Evolutionary conservation across 2,329 filamentous ascomycete genomes (phyloP), one percentile per base, ranked within the genome.

Genomic region (Fusarium domesticum): DNA sequence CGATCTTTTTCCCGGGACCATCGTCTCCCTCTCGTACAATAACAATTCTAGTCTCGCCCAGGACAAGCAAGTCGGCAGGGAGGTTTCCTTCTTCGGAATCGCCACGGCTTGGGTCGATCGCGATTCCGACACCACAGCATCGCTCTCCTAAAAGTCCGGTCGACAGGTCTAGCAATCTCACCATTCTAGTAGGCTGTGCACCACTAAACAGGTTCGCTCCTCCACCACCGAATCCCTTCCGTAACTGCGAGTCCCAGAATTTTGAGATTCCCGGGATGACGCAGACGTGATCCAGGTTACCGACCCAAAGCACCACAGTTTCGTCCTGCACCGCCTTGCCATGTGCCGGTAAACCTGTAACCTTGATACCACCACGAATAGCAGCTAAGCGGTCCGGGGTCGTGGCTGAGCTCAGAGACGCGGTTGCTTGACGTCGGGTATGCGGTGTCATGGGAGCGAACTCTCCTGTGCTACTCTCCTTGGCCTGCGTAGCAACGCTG

Each of bases 401-500:
- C 6, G 68, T 62, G 0, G 63, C 64, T 14, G 72, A 64, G 20
- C 70, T 67, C 32, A 73, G 61, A 2, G 71, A 70, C 10, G 70
- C 67, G 4, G 77, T 67, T 5, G 73, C 76, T 47, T 80, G 76
- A 31, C 74, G 74, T 31, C 80, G 70, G 8, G 78, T 80, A 48
- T 81, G 78, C 1, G 81, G 81, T 2, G 81, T 84, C 79, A 84
- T 81, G 8, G 81, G 81, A 8, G 78, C 77, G 50, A 84, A 83
- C 28, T 80, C 80, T 14, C 70, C 69, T 1, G 58, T 63, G 7
- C 70, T 69, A 35, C 61, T 57, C 39, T 68, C 65, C 44, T 67
- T 70, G 33, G 53, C 58, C 35, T 67, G 65, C 3, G 58, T 50
- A 16, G 61, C 47, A 50, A 66, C 56, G 61, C 61, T 62, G n/a